Conservation (phyloP, 768 basidiomycete species). For the Hericium rajendrae region DNA sequence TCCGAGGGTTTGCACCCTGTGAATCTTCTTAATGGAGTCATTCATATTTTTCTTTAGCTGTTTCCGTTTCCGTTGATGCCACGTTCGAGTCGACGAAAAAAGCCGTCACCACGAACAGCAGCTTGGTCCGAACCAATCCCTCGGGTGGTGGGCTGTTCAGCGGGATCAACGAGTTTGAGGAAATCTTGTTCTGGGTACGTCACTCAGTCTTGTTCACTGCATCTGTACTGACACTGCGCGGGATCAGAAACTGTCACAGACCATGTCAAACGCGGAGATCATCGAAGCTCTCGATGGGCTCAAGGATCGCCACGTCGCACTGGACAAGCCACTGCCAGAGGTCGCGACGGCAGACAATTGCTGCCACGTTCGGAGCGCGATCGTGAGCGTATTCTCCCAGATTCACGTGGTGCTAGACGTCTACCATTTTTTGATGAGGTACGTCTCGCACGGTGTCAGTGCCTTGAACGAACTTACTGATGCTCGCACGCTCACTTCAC, state of each 20-base stretch:
- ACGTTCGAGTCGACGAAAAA: slow-evolving; percentile 15
- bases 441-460: no score
- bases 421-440: slow-evolving; percentile 17
- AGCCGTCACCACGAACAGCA: slow-evolving; percentile 2
- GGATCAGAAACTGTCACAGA: slow-evolving; percentile 11
- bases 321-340: slow-evolving; percentile 5
- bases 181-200: slow-evolving; percentile 13
- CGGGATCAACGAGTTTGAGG: slow-evolving; percentile 13
- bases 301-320: slow-evolving; percentile 2
- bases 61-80: slow-evolving; percentile 9
- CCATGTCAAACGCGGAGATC: slow-evolving; percentile 9
- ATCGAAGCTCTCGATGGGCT: slow-evolving; percentile 9
- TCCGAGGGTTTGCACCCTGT: not conserved
- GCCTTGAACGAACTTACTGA: no score
- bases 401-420: slow-evolving; percentile 7
- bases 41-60: not conserved
- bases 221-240: not conserved
- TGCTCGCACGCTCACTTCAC: no score
- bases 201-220: not conserved
- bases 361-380: slow-evolving; percentile 10
- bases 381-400: slow-evolving; percentile 4
- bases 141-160: slow-evolving; percentile 12
- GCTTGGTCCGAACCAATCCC: not conserved
- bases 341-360: slow-evolving; percentile 17
- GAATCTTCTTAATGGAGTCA: no score